Base-by-base conservation (phyloP, 371 early-diverging fungal genomes). In the Syncephalastrum contaminatum region DNA sequence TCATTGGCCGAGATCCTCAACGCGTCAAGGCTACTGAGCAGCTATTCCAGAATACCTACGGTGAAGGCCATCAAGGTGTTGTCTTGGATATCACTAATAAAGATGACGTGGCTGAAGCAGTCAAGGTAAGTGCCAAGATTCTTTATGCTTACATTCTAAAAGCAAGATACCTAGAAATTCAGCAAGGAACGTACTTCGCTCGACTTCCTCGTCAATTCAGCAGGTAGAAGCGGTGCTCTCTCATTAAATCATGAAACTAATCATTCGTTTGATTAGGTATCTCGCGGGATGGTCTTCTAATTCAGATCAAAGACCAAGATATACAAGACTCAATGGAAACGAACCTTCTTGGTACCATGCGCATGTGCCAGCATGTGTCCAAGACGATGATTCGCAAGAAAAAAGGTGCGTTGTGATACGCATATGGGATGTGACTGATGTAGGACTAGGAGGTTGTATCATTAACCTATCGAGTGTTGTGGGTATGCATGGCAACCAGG, bases 401-500 rank as follows among this genome's bases (percentile, higher is more conserved):
- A 54, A 60, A 69, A 70, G 84, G 82, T 86, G 54, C 48, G 36
- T 12, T 43, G 36, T 15, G 13, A 30, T 52, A 24, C 27, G 22
- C 43, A 12, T 16, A 45, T 21, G 30, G 18, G 48, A 12, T 8
- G 39, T 0, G 2, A 10, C 24, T 24, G 41, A 47, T 18, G 20
- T 42, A 25, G 7, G 15, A 56, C 42, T 54, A 58, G 68, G 68
- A 66, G 91, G 94, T 1, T 86, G 83, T 46, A 92, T 95, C 48
- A 79, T 96, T 68, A 94, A 95, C 68, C 77, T 95, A 16, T 72
- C 92, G 1, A 92, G 93, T 53, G 85, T 90, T 2, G 74, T 91
- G 20, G 97, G 93, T 12, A 47, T 87, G 10, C 72, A 82, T 20
- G 94, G 94, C 4, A 92, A 89, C 56, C 63, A 67, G 44, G 97